Evolutionary conservation across 352 stramenopile genomes (phyloP).

Genomic region (Peronospora farinosa): DNA sequence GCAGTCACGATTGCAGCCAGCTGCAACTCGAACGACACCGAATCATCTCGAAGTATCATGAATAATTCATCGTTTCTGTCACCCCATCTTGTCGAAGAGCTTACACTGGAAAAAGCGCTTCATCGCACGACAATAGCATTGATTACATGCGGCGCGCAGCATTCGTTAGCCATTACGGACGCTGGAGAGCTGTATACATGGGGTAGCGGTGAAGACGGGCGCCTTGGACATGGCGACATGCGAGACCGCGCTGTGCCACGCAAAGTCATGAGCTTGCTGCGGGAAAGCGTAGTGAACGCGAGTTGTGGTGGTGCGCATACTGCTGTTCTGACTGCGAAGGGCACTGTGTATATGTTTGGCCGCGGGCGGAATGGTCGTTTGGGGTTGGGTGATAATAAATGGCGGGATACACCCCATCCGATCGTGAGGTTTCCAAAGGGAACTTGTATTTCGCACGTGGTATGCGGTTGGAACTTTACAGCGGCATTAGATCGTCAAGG

Average conservation of each 20-base stretch:
- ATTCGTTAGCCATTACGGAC: constrained; percentile 66
- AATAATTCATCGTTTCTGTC: constrained; percentile 36
- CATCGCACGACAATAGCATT: constrained; percentile 53
- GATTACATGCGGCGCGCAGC: constrained; percentile 67
- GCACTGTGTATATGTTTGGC: constrained; percentile 68
- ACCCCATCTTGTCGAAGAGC: constrained; percentile 67
- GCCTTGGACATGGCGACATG: constrained; percentile 76
- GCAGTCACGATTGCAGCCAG: constrained; percentile 12
- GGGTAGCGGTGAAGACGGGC: constrained; percentile 76
- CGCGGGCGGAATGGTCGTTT: constrained; percentile 66
- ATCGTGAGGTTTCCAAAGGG: constrained; percentile 40
- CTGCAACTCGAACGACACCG: neutral
- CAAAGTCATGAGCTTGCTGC: constrained; percentile 76
- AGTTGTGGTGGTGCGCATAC: constrained; percentile 78
- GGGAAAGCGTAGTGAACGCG: constrained; percentile 52
- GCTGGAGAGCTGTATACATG: constrained; percentile 74
- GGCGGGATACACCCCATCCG: constrained; percentile 59
- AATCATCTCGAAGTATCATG: constrained; percentile 8
- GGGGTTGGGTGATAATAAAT: constrained; percentile 69
- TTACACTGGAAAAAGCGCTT: constrained; percentile 74
- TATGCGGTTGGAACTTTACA: constrained; percentile 83
- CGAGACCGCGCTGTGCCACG: constrained; percentile 62
- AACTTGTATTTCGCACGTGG: constrained; percentile 39
- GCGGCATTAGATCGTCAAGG: constrained; percentile 44
- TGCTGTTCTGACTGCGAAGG: constrained; percentile 54